Evolutionary conservation across 2,329 filamentous ascomycete genomes (phyloP).

Genomic region (Dactylellina cionopaga): DNA sequence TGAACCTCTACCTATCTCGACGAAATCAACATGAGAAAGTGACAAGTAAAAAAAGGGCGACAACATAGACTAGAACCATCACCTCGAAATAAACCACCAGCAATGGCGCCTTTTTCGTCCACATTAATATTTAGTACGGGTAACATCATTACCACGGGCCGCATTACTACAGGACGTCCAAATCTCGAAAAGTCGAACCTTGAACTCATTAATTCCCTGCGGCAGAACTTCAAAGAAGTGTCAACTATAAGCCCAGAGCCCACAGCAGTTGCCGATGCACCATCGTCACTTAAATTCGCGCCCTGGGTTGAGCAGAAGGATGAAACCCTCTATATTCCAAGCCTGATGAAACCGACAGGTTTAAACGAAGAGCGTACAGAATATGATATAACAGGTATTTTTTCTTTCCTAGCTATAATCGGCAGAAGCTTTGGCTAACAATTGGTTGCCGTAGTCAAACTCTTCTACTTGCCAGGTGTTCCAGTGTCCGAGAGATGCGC

Average conservation of each 20-base stretch:
- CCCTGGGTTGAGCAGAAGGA: conserved; percentile 57
- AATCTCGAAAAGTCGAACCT: conserved; percentile 86
- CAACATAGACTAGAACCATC: no score
- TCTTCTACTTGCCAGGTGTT: conserved; percentile 86
- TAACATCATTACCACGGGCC: conserved; percentile 64
- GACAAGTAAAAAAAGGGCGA: neutral
- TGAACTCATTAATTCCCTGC: conserved; percentile 88
- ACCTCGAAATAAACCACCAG: neutral
- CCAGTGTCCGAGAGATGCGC: conserved; percentile 71
- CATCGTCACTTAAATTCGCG: conserved; percentile 59
- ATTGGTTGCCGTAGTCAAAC: no score
- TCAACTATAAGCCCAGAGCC: conserved; percentile 59
- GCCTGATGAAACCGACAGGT: conserved; percentile 65
- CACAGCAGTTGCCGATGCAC: conserved; percentile 58
- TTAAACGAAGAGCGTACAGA: conserved; percentile 81
- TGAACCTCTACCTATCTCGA: no score
- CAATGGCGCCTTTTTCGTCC: conserved; percentile 57
- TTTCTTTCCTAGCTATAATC: neutral
- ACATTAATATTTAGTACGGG: conserved; percentile 41
- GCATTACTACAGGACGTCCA: conserved; percentile 82
- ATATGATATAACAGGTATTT: conserved; percentile 66
- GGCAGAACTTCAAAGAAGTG: conserved; percentile 80
- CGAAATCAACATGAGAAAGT: neutral
- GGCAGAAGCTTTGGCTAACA: no score
- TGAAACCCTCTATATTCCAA: conserved; percentile 37